These are phyloP conservation scores for Glycine tomentella DNA, from an alignment of 306 rosid species.

Conservation along the genomic window DNA sequence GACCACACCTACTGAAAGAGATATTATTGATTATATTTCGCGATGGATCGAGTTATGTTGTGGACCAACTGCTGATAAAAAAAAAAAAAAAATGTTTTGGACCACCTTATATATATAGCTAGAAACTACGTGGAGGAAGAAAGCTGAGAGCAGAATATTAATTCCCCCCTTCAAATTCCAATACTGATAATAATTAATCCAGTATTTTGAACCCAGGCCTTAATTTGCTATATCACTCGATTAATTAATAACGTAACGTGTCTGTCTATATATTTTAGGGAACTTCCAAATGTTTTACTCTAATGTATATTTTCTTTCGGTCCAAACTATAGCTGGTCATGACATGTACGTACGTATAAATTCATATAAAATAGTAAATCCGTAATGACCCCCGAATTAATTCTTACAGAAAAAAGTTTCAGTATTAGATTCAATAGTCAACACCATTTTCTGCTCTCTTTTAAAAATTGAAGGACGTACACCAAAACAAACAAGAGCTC, in stretches of 20 bases:
- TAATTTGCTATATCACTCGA: neutral
- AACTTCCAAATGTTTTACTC: neutral
- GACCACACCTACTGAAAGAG: neutral
- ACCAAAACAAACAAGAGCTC: neutral
- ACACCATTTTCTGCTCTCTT: neutral
- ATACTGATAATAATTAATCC: neutral
- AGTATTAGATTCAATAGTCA: neutral
- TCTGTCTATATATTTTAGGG: conserved; percentile 14
- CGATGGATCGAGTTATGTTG: neutral
- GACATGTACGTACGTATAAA: neutral
- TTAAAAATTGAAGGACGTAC: neutral
- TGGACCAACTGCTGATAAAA: conserved; percentile 4
- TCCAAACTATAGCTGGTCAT: neutral
- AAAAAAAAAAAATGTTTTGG: neutral
- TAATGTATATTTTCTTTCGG: neutral
- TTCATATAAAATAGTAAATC: neutral
- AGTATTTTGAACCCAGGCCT: neutral
- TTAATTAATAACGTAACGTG: neutral
- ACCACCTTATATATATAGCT: conserved; percentile 4
- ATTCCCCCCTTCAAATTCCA: neutral
- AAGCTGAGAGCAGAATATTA: neutral
- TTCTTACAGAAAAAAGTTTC: neutral
- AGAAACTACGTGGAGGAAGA: neutral
- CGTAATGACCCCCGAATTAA: neutral
- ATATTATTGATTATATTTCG: neutral